Evolutionary conservation across 306 rosid genomes (phyloP).

Genomic region (Quillaja saponaria): DNA sequence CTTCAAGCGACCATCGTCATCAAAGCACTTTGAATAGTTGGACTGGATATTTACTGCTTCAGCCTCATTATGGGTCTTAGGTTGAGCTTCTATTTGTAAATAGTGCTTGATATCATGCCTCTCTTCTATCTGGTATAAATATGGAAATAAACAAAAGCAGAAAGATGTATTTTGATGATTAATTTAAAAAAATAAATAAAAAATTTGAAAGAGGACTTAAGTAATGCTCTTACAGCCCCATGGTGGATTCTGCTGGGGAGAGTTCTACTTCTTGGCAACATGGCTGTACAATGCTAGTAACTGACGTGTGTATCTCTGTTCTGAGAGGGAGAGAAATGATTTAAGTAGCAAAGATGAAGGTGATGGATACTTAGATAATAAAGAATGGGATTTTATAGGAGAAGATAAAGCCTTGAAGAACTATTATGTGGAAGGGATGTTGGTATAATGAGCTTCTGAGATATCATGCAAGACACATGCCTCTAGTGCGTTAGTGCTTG

Average conservation of each 20-base stretch:
- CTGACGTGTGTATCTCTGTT: background rate
- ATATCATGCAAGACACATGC: constrained; percentile 26
- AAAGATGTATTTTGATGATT: background rate
- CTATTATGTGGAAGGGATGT: background rate
- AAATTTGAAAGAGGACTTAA: too few species aligned
- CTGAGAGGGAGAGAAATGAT: constrained; percentile 4
- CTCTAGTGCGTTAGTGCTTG: too few species aligned
- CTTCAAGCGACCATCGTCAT: constrained; percentile 80
- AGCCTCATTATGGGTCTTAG: constrained; percentile 42
- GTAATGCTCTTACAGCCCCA: constrained; percentile 51
- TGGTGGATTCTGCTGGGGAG: constrained; percentile 81
- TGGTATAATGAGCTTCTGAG: background rate
- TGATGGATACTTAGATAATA: constrained; percentile 13
- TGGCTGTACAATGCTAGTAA: constrained; percentile 23
- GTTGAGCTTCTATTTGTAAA: constrained; percentile 62
- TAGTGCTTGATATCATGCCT: constrained; percentile 59
- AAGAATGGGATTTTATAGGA: constrained; percentile 40
- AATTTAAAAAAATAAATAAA: too few species aligned
- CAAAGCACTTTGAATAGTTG: constrained; percentile 63
- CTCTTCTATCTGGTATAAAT: constrained; percentile 53
- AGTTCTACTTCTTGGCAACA: constrained; percentile 73
- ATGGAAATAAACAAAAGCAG: background rate
- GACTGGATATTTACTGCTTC: constrained; percentile 44
- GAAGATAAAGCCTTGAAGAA: constrained; percentile 8
- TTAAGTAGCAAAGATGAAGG: constrained; percentile 3